Base-by-base conservation (phyloP, 2,329 filamentous ascomycete genomes). In the Byssothecium circinans region DNA sequence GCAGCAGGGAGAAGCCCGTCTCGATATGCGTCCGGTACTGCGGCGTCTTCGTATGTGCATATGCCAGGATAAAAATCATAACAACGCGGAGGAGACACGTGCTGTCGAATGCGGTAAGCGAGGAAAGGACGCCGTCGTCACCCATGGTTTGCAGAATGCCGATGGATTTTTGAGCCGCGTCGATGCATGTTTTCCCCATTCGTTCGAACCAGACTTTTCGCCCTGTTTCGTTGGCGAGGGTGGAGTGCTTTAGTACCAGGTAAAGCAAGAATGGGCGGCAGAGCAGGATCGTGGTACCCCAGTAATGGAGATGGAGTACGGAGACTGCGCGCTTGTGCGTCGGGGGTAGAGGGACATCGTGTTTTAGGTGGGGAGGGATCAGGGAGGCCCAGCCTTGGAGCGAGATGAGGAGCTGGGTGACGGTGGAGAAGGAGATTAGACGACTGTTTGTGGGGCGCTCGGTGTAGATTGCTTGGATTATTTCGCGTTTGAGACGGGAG, bases 61-160 rank as follows among this genome's bases (percentile, higher is more conserved):
- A 69, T 7, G 67, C 67, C 12, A 70, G 56, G 39, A 70, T 64
- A 45, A 69, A 71, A 2, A 71, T 64, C 54, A 69, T 68, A 27
- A 66, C 48, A 17, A 66, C 43, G 5, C 67, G 58, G 5, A 71
- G 52, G 8, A 70, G 46, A 40, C 65, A 66, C 1, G 67, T 69
- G 50, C 67, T 68, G 40, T 71, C 68, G 33, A 67, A 69, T 4
- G 66, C 65, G 2, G 65, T 69, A 1, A 69, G 45, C 35, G 64
- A 66, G 11, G 65, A 67, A 4, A 70, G 53, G 1, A 53, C 61
- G 18, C 56, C 46, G 25, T 61, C 56, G 1, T 33, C 50, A 1
- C 55, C 56, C 67, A 71, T 69, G 8, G 60, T 54, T 15, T 63
- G 55, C 20, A 69, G 47, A 3, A 70, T 61, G 0, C 42, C 52